A percentile compares a stretch with the other conserved stretches of the same genome.
Evolutionary conservation across 106 monocot genomes (phyloP).

Genomic region (Platanthera guangdongensis): DNA sequence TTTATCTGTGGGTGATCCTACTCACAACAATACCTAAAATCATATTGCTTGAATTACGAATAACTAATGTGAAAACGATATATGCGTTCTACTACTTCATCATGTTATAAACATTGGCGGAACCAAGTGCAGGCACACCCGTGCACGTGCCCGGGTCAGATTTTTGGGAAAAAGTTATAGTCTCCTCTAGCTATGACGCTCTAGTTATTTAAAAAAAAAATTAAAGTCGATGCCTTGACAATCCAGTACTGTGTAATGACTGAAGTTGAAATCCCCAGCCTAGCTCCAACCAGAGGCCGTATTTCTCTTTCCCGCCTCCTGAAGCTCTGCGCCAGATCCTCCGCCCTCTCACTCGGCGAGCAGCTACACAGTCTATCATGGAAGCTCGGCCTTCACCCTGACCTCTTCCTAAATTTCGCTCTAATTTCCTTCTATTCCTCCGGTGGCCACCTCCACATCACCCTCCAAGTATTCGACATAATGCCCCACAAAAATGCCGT

Average conservation of each 20-base stretch:
- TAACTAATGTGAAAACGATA: too few relatives aligned
- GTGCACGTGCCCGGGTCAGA: too few relatives aligned
- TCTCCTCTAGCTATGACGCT: too few relatives aligned
- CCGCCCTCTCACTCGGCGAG: constrained; percentile 12
- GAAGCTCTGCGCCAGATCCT: constrained; percentile 20
- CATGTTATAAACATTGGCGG: too few relatives aligned
- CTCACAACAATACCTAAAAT: too few relatives aligned
- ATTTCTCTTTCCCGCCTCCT: constrained; percentile 30
- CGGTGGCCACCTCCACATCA: constrained; percentile 25
- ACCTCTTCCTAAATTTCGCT: constrained; percentile 1
- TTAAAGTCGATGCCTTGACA: too few relatives aligned
- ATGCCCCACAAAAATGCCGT: constrained; percentile 21
- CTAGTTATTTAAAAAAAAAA: too few relatives aligned
- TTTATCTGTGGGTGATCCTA: too few relatives aligned
- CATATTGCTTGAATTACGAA: too few relatives aligned
- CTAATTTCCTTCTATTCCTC: background rate
- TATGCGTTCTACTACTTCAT: too few relatives aligned
- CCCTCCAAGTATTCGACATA: background rate
- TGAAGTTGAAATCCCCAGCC: background rate
- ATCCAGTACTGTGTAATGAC: background rate
- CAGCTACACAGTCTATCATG: constrained; percentile 29
- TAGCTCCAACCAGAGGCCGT: background rate
- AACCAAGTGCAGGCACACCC: too few relatives aligned
- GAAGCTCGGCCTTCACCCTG: constrained; percentile 26
- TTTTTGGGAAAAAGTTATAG: too few relatives aligned